Evolutionary conservation across 495 filamentous ascomycete genomes (phyloP), one percentile per base, ranked within the genome.

Genomic region (Thermothielavioides terrestris): DNA sequence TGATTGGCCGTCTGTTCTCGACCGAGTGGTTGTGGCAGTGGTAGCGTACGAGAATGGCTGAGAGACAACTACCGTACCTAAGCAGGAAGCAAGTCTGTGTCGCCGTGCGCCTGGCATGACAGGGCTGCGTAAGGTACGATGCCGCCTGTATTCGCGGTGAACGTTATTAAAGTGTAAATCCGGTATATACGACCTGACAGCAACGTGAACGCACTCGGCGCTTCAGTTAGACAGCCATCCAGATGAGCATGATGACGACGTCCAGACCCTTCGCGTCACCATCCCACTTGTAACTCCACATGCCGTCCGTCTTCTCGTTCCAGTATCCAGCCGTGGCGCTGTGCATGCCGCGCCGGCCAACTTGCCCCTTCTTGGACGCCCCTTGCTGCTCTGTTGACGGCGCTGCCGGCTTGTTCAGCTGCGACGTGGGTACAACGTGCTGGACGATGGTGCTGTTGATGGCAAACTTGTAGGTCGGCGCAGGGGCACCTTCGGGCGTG

Each of bases 381-480:
- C 68, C 32, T 67, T 68, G 40, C 68, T 56, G 21, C 60, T 46
- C 54, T 22, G 36, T 17, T 18, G 49, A 12, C 32, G 26, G 21
- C 1, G 32, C 21, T 1, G 44, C 15, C 38, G 73, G 53, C 68
- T 76, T 77, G 68, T 77, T 78, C 15, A 76, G 65, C 48, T 72
- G 66, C 45, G 75, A 69, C 18, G 75, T 75, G 48, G 78, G 69
- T 40, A 80, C 68, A 12, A 84, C 72, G 63, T 98, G 91, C 67
- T 98, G 92, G 52, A 98, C 92, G 63, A 97, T 96, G 56, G 89
- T 97, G 76, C 87, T 94, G 77, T 94, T 95, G 65, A 95, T 88
- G 52, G 86, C 83, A 69, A 87, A 98, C 67, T 96, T 95, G 76
- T 83, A 94, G 20, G 77, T 66, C 49, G 72, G 75, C 38, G 46